phyloP scores from a whole-genome alignment of 1,284 basidiomycete genomes.

The Polyporus tsugae region DNA sequence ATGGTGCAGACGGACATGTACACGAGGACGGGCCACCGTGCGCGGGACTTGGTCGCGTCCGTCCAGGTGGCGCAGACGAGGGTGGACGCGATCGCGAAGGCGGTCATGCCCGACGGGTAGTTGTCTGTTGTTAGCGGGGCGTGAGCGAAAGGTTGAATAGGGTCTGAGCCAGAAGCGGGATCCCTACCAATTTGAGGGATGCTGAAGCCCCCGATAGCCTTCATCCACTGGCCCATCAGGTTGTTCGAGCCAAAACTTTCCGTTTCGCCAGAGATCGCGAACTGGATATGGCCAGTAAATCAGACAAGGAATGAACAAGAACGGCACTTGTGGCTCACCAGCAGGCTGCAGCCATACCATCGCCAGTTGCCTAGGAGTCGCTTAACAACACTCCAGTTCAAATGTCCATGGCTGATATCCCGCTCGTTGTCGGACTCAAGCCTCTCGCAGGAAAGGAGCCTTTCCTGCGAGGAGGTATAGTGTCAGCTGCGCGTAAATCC shows the following conservation, averaged over 20 bases:
- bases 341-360: slow-evolving; percentile 72
- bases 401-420: slow-evolving; percentile 49
- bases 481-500: background rate
- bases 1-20: slow-evolving; percentile 67
- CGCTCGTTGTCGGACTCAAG: slow-evolving; percentile 45
- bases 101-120: slow-evolving; percentile 72
- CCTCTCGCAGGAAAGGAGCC: slow-evolving; percentile 57
- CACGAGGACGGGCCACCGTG: slow-evolving; percentile 71
- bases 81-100: slow-evolving; percentile 70
- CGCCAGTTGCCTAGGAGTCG: slow-evolving; percentile 71
- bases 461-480: slow-evolving; percentile 52
- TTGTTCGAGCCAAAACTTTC: slow-evolving; percentile 79
- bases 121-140: slow-evolving; percentile 51
- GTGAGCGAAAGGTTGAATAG: background rate
- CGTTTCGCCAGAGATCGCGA: slow-evolving; percentile 71
- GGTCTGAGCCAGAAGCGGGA: background rate
- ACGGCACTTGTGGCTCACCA: slow-evolving; percentile 48
- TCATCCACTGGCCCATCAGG: slow-evolving; percentile 80
- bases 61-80: slow-evolving; percentile 70
- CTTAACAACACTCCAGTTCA: slow-evolving; percentile 58
- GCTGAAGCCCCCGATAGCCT: slow-evolving; percentile 65
- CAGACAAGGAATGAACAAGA: background rate
- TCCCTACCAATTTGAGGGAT: slow-evolving; percentile 64
- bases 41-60: slow-evolving; percentile 54
- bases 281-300: slow-evolving; percentile 45